Evolutionary conservation across 768 basidiomycete species (phyloP), one percentile per base, ranked within the genome.

Genomic region (Mycena rosella): DNA sequence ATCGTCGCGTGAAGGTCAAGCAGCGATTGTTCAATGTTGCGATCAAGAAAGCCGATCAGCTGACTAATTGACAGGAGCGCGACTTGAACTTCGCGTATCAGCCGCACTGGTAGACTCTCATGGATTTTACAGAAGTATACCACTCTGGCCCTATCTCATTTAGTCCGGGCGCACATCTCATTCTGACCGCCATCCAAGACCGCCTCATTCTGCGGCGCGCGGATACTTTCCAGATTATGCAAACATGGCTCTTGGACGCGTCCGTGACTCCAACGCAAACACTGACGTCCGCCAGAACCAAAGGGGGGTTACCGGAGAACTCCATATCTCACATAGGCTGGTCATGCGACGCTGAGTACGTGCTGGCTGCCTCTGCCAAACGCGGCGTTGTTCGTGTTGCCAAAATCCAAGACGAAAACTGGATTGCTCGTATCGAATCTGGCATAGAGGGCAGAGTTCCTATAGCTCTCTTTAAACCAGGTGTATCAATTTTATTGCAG

Each of bases 41-140:
- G n/a, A n/a, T n/a, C n/a, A n/a, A n/a, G n/a, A n/a, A n/a, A n/a
- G n/a, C n/a, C n/a, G n/a, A n/a, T n/a, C n/a, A n/a, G n/a, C n/a
- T n/a, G n/a, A n/a, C n/a, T n/a, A n/a, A n/a, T n/a, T n/a, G n/a
- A n/a, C n/a, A n/a, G n/a, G n/a, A n/a, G n/a, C n/a, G n/a, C n/a
- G n/a, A n/a, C n/a, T n/a, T n/a, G n/a, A n/a, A n/a, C n/a, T n/a
- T n/a, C n/a, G n/a, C n/a, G n/a, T n/a, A n/a, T n/a, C n/a, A n/a
- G n/a, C n/a, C n/a, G n/a, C n/a, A n/a, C n/a, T n/a, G n/a, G n/a
- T n/a, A n/a, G n/a, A n/a, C n/a, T n/a, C 34, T 36, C 4, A 94
- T 94, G 93, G 94, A 96, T 79, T 95, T 95, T 74, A 95, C 94
- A 22, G 92, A 95, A 76, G 85, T 93, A 68, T 95, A 95, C 84